Base-by-base conservation (phyloP, 768 basidiomycete genomes). In the Suillus variegatus region DNA sequence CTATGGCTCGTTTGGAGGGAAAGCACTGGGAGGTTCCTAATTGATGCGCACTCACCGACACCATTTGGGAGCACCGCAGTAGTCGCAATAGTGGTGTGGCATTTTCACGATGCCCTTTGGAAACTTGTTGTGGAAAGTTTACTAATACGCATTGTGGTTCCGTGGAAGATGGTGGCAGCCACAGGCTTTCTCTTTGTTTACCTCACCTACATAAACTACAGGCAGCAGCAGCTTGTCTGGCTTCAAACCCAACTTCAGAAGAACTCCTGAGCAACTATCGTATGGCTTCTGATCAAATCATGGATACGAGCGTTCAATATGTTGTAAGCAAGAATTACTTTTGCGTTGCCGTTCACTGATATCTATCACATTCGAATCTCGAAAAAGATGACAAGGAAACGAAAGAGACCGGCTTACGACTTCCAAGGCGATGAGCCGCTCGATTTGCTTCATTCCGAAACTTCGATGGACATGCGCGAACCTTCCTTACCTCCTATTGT, bases 401-500 rank as follows among this genome's bases (percentile, higher is more conserved):
- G 57, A 41, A 58, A 58, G 38, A 58, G 57, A 58, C 38, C 57
- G 25, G 16, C 38, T 25, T 58, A 38, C 36, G 4, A 52, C 28
- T 57, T 22, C 14, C 40, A 25, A 28, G 25, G 14, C 58, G 41
- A 60, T 28, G 41, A 5, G 41, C 25, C 58, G 10, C 41, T 20
- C 25, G 41, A 60, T 60, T 20, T 25, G 18, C 18, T 41, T 28
- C 58, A 18, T 28, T 60, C 25, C 18, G 18, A 13, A 12, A 28
- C 25, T 41, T 60, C 25, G 18, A 28, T 20, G 6, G 25, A 18
- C 40, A 60, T 60, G 22, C 22, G 16, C 8, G 25, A 60, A 32
- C 25, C 41, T 28, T 43, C 25, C 10, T 20, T 35, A 35, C 72
- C 69, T 52, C 67, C 69, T 25, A 67, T 77, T 25, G 60, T 66